Evolutionary conservation across 768 basidiomycete genomes (phyloP).

Genomic region (Candolleomyces aberdarensis): DNA sequence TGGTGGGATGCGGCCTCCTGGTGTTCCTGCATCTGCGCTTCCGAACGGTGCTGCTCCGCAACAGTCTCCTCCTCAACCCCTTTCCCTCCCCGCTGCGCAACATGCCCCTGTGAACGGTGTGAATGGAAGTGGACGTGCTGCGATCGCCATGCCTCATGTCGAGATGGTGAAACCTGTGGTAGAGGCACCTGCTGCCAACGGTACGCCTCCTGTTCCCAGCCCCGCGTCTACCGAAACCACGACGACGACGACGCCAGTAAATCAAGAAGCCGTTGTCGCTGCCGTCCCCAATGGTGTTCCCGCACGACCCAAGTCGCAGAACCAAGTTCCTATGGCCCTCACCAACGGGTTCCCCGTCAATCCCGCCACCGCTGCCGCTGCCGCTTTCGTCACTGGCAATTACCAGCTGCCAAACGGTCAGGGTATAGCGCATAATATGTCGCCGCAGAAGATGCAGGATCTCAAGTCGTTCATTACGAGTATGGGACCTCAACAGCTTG

Average conservation of each 20-base stretch:
- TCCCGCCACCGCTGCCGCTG: slow-evolving; percentile 27
- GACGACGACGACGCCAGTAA: slow-evolving; percentile 12
- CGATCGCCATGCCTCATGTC: slow-evolving; percentile 46
- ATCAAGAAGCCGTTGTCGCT: slow-evolving; percentile 18
- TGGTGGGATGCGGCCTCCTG: slow-evolving; percentile 50
- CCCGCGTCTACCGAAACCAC: slow-evolving; percentile 26
- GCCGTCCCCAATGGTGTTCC: slow-evolving; percentile 17
- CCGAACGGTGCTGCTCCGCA: slow-evolving; percentile 24
- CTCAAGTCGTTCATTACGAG: slow-evolving; percentile 54
- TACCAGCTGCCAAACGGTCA: slow-evolving; percentile 30
- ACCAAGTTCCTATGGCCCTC: slow-evolving; percentile 26
- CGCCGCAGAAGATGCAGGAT: slow-evolving; percentile 54
- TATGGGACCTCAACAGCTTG: slow-evolving; percentile 36
- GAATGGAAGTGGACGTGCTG: slow-evolving; percentile 29
- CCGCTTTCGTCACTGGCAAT: slow-evolving; percentile 35
- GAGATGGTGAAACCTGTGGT: slow-evolving; percentile 36
- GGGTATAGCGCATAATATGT: slow-evolving; percentile 38
- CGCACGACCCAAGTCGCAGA: slow-evolving; percentile 44
- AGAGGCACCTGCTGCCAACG: not conserved
- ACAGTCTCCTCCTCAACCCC: slow-evolving; percentile 33
- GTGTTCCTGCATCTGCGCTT: slow-evolving; percentile 28
- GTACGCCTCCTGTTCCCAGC: slow-evolving; percentile 27
- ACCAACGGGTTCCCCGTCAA: slow-evolving; percentile 51
- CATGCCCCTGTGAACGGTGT: slow-evolving; percentile 34
- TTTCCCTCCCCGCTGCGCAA: slow-evolving; percentile 27